Evolutionary conservation across 352 stramenopile species (phyloP).

Genomic region (Sclerospora graminicola): DNA sequence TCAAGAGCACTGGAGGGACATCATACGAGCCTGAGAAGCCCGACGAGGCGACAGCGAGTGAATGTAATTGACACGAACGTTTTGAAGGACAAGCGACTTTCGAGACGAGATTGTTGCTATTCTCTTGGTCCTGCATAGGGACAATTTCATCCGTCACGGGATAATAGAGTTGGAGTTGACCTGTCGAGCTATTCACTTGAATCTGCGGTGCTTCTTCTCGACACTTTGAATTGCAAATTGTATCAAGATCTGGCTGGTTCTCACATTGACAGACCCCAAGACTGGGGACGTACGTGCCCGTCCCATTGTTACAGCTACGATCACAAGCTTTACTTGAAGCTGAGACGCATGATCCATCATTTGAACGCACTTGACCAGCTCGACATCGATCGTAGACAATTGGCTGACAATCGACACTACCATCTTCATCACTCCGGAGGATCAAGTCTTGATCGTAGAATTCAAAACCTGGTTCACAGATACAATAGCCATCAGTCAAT

Average conservation of each 20-base stretch:
- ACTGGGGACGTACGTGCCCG: slow-evolving; percentile 62
- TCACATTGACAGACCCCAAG: slow-evolving; percentile 86
- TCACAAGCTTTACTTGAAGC: slow-evolving; percentile 31
- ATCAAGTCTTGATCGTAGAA: slow-evolving; percentile 86
- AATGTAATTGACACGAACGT: too few relatives aligned
- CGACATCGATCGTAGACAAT: slow-evolving; percentile 85
- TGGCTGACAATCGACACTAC: slow-evolving; percentile 84
- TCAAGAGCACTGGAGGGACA: too few relatives aligned
- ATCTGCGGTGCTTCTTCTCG: slow-evolving; percentile 37
- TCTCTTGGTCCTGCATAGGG: too few relatives aligned
- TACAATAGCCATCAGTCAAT: slow-evolving; percentile 85
- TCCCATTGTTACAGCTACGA: slow-evolving; percentile 52
- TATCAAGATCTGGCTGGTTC: slow-evolving; percentile 55
- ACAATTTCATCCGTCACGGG: too few relatives aligned
- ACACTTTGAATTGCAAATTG: slow-evolving; percentile 74
- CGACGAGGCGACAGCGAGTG: too few relatives aligned
- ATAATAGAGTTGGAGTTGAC: slow-evolving; percentile 52
- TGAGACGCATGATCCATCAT: slow-evolving; percentile 55
- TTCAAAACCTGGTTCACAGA: slow-evolving; percentile 86
- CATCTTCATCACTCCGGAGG: slow-evolving; percentile 72
- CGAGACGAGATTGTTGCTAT: too few relatives aligned
- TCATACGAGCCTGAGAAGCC: too few relatives aligned
- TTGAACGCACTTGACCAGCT: slow-evolving; percentile 58
- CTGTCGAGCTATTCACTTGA: slow-evolving; percentile 45
- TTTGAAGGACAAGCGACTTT: too few relatives aligned